Percentiles rank a stretch among this genome's conserved stretches.
These are phyloP conservation scores for Blastobotrys serpentis DNA, from an alignment of 1,139 yeast genomes.

Conservation along the genomic window DNA sequence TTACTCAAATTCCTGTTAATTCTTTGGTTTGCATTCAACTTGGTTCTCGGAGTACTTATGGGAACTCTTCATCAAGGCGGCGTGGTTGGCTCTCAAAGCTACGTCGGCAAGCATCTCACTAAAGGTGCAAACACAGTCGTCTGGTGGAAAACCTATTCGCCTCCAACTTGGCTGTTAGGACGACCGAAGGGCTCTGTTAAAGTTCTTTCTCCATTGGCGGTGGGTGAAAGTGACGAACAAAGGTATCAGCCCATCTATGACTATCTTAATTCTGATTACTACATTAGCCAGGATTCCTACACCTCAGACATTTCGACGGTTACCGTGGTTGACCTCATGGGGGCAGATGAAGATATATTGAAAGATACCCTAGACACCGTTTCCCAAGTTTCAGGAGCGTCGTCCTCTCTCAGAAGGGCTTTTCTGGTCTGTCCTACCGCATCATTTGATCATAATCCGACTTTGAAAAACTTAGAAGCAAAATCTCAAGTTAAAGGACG, in stretches of 20 bases:
- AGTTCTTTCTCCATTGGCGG: constrained; percentile 27
- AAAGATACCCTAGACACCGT: constrained; percentile 26
- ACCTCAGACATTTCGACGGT: constrained; percentile 10
- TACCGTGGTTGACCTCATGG: constrained; percentile 57
- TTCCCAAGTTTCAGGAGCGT: constrained; percentile 18
- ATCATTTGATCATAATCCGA: constrained; percentile 34
- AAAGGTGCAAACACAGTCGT: constrained; percentile 24
- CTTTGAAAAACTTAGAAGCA: constrained; percentile 7
- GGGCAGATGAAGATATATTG: constrained; percentile 43
- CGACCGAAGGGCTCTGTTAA: constrained; percentile 31
- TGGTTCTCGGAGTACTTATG: constrained; percentile 59
- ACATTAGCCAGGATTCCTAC: constrained; percentile 16
- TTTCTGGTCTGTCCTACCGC: constrained; percentile 48
- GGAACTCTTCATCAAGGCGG: constrained; percentile 92
- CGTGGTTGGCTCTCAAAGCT: constrained; percentile 62
- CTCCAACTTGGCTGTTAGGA: constrained; percentile 85
- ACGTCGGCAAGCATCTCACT: constrained; percentile 38
- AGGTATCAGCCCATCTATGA: constrained; percentile 39
- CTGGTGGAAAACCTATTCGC: constrained; percentile 96
- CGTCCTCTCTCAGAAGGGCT: constrained; percentile 26
- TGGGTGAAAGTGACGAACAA: constrained; percentile 33
- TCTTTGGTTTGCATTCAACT: constrained; percentile 67
- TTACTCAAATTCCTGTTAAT: constrained; percentile 36
- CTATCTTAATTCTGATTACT: constrained; percentile 31
- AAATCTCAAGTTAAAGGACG: constrained; percentile 2